Conservation (phyloP, 805 yeast genomes). For the Saccharomyces mikatae region DNA sequence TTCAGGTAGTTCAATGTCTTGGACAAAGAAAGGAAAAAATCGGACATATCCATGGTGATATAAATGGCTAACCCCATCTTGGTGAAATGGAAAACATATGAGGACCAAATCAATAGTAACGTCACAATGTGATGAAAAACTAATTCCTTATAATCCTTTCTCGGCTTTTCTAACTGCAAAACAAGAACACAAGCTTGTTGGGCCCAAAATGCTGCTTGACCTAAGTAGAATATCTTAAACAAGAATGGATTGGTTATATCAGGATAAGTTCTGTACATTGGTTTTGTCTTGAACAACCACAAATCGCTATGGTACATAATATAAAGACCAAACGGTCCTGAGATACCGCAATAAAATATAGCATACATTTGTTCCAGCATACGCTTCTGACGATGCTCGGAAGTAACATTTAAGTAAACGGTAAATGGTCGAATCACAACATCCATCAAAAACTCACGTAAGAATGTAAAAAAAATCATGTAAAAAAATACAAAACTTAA, state of each 20-base stretch:
- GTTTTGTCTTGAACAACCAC: conserved; percentile 82
- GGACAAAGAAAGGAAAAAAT: conserved; percentile 75
- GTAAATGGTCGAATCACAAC: conserved; percentile 70
- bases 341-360: conserved; percentile 65
- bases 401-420: conserved; percentile 35
- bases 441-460: conserved; percentile 88
- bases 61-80: conserved; percentile 90
- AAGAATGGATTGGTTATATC: conserved; percentile 62
- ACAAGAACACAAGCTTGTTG: conserved; percentile 83
- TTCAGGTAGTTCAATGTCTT: conserved; percentile 84
- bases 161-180: conserved; percentile 84
- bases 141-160: conserved; percentile 87
- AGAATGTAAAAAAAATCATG: conserved; percentile 81
- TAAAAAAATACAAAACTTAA: conserved; percentile 69
- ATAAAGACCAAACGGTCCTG: conserved; percentile 83
- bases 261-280: conserved; percentile 76
- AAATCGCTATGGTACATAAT: conserved; percentile 78
- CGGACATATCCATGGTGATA: conserved; percentile 93
- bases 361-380: conserved; percentile 92
- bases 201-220: conserved; percentile 96
- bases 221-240: conserved; percentile 75
- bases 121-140: conserved; percentile 92
- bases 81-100: conserved; percentile 91
- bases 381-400: conserved; percentile 52
- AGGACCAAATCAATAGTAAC: conserved; percentile 72